A percentile compares a stretch with the other conserved stretches of the same genome.
phyloP scores from a whole-genome alignment of 257 asterid species.

The Penstemon eatonii region DNA sequence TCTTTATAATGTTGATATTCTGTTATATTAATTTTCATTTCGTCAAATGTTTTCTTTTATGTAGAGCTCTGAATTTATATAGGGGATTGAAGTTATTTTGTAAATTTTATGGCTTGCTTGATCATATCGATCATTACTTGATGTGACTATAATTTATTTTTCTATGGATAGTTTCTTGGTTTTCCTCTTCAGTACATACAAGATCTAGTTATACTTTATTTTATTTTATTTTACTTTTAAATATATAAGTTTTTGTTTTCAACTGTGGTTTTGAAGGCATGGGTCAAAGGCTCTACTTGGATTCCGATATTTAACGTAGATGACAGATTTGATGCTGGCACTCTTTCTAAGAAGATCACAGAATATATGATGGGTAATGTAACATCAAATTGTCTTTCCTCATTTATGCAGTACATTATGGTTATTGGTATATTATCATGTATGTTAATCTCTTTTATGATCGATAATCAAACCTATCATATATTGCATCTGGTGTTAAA shows the following conservation, averaged over 20 bases:
- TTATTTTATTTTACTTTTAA: background rate
- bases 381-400: background rate
- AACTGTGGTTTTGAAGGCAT: conserved; percentile 60
- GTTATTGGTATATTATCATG: conserved; percentile 20
- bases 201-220: background rate
- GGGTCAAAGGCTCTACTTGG: conserved; percentile 93
- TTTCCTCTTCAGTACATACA: conserved; percentile 5
- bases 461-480: background rate
- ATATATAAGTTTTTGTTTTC: conserved; percentile 23
- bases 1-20: background rate
- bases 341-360: conserved; percentile 66
- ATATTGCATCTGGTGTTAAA: conserved; percentile 3
- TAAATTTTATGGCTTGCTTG: background rate
- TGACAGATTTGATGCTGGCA: conserved; percentile 56
- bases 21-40: background rate
- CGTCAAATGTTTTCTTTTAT: background rate
- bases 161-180: background rate
- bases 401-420: background rate
- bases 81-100: background rate
- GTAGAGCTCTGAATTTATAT: background rate
- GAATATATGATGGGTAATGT: conserved; percentile 80
- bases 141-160: background rate
- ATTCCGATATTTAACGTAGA: conserved; percentile 88
- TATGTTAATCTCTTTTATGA: background rate
- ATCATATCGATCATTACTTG: background rate